Evolutionary conservation across 768 basidiomycete species (phyloP).

Genomic region (Psilocybe tampanensis): DNA sequence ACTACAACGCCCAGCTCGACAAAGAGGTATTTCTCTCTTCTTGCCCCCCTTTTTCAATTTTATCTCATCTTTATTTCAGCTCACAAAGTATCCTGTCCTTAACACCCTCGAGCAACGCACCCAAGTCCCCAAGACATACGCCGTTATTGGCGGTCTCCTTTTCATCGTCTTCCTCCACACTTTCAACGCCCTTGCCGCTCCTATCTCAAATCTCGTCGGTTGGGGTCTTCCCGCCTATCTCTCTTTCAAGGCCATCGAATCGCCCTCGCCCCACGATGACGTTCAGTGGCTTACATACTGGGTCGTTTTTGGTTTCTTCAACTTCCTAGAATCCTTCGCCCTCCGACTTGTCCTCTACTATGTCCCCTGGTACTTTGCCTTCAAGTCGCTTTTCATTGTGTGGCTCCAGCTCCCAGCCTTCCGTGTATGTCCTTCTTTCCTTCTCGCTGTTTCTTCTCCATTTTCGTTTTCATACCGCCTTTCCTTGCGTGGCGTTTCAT

Average conservation of each 20-base stretch:
- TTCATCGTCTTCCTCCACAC: constrained; percentile 76
- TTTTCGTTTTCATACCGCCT: neutral
- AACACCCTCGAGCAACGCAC: constrained; percentile 87
- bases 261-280: constrained; percentile 81
- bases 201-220: constrained; percentile 93
- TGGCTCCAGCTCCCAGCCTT: constrained; percentile 90
- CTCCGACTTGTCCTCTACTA: constrained; percentile 87
- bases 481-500: neutral
- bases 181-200: constrained; percentile 89
- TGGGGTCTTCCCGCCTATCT: constrained; percentile 95
- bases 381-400: constrained; percentile 90
- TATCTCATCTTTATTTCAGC: constrained; percentile 38
- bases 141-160: constrained; percentile 71
- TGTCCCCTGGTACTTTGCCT: constrained; percentile 90
- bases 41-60: constrained; percentile 11
- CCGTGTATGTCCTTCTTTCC: constrained; percentile 59
- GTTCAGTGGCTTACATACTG: constrained; percentile 98
- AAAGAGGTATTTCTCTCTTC: constrained; percentile 74
- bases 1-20: constrained; percentile 89
- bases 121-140: constrained; percentile 90
- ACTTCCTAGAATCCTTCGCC: constrained; percentile 87
- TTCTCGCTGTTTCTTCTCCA: neutral
- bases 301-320: constrained; percentile 93
- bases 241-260: constrained; percentile 93
- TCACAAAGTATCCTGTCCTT: constrained; percentile 85